Percentiles rank a stretch among this genome's conserved stretches.
These are phyloP conservation scores for Backusella liffmaniae DNA, from an alignment of 192 early-diverging fungal genomes.

Conservation along the genomic window DNA sequence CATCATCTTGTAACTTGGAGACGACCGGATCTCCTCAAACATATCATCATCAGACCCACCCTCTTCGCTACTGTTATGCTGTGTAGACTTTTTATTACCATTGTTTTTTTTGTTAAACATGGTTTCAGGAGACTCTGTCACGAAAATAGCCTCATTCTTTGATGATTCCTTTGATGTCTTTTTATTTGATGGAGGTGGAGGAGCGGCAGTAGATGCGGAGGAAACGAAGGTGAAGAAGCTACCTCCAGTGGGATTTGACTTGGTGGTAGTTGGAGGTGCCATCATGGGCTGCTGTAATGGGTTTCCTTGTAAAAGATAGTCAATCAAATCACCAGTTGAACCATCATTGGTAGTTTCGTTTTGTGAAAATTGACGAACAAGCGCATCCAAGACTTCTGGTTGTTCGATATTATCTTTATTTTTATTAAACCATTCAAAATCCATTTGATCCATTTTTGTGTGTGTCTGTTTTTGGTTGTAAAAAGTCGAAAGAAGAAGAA, in stretches of 20 bases:
- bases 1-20: conserved; percentile 26
- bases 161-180: neutral
- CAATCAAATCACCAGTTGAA: neutral
- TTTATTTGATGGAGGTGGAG: neutral
- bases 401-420: conserved; percentile 4
- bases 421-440: conserved; percentile 6
- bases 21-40: neutral
- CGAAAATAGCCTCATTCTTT: conserved; percentile 13
- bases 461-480: neutral
- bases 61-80: neutral
- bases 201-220: neutral
- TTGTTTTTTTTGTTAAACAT: conserved; percentile 8
- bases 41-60: conserved; percentile 7
- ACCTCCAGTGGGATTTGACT: neutral
- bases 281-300: neutral
- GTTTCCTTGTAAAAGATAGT: neutral
- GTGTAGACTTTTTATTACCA: conserved; percentile 2
- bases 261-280: neutral
- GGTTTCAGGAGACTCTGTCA: conserved; percentile 22
- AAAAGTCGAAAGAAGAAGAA: neutral
- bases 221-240: neutral
- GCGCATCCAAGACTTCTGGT: neutral
- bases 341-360: neutral
- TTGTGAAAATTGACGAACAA: neutral
- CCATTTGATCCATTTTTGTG: conserved; percentile 7